These are phyloP conservation scores for Hemisphaericaspora xylofermentans DNA, from an alignment of 1,139 yeast species.

Conservation along the genomic window DNA sequence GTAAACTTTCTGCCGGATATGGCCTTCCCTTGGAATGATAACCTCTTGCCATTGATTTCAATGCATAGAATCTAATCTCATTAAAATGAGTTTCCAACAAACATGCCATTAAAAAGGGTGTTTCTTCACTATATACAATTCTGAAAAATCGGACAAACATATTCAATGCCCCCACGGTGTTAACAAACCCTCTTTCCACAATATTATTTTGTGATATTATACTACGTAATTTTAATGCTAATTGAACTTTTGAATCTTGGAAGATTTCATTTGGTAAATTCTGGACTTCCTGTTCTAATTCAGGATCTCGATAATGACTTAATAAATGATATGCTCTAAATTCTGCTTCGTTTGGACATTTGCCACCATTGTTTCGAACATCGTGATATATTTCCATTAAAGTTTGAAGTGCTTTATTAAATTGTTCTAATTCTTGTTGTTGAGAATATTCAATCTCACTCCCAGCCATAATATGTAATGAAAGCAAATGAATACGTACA, in stretches of 20 bases:
- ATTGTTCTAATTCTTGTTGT: conserved; percentile 94
- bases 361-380: conserved; percentile 66
- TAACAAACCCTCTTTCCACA: conserved; percentile 55
- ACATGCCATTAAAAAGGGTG: conserved; percentile 74
- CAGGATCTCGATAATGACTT: conserved; percentile 82
- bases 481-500: conserved; percentile 81
- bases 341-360: conserved; percentile 85
- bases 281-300: conserved; percentile 75
- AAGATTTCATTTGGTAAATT: conserved; percentile 60
- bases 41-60: conserved; percentile 65
- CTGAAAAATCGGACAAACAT: conserved; percentile 67
- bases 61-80: conserved; percentile 73
- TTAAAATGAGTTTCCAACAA: conserved; percentile 79
- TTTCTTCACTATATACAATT: conserved; percentile 42
- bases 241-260: conserved; percentile 57
- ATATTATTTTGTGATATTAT: conserved; percentile 64
- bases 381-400: conserved; percentile 85
- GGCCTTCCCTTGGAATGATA: conserved; percentile 74
- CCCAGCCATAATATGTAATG: conserved; percentile 85
- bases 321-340: conserved; percentile 85
- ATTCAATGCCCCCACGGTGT: conserved; percentile 62
- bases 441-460: conserved; percentile 77
- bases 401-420: conserved; percentile 88
- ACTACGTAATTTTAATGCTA: conserved; percentile 69
- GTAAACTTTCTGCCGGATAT: conserved; percentile 48